These are phyloP conservation scores for Pouteria campechiana DNA, from an alignment of 179 eudicot species.

Conservation along the genomic window DNA sequence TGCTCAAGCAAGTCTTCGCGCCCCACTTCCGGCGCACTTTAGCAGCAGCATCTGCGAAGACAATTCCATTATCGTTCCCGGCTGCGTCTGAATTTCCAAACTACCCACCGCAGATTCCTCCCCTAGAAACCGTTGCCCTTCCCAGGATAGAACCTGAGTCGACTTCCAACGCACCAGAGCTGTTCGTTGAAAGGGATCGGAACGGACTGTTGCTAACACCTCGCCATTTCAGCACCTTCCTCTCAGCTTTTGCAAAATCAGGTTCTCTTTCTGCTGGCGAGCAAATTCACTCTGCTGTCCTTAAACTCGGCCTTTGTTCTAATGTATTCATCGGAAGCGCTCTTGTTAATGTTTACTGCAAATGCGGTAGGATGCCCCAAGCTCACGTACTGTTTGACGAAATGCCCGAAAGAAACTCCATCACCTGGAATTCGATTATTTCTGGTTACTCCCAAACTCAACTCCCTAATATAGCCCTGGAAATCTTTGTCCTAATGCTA, in stretches of 20 bases:
- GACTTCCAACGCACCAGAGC: too few species aligned
- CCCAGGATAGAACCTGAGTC: too few species aligned
- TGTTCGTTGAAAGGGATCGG: too few species aligned
- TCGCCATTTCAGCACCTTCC: slow-evolving; percentile 19
- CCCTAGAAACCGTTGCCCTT: too few species aligned
- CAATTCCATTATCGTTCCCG: too few species aligned
- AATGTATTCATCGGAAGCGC: slow-evolving; percentile 34
- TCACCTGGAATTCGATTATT: slow-evolving; percentile 49
- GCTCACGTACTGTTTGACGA: slow-evolving; percentile 44
- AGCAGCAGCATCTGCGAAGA: too few species aligned
- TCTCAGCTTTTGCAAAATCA: slow-evolving; percentile 29
- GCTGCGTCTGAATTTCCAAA: too few species aligned
- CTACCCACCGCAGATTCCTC: too few species aligned
- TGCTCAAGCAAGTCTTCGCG: too few species aligned
- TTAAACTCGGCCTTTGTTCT: slow-evolving; percentile 31
- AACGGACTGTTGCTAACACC: too few species aligned
- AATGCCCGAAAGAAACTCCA: slow-evolving; percentile 38
- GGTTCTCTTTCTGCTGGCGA: slow-evolving; percentile 18
- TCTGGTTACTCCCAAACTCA: slow-evolving; percentile 28
- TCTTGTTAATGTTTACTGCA: slow-evolving; percentile 26
- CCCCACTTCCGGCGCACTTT: too few species aligned
- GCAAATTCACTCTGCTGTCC: slow-evolving; percentile 23
- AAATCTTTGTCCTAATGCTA: slow-evolving; percentile 36
- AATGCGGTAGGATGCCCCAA: slow-evolving; percentile 13
- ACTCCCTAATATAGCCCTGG: slow-evolving; percentile 13